A percentile compares a stretch with the other conserved stretches of the same genome.
Conservation (phyloP, 208 protist genomes). For the Trypanosoma brucei region DNA sequence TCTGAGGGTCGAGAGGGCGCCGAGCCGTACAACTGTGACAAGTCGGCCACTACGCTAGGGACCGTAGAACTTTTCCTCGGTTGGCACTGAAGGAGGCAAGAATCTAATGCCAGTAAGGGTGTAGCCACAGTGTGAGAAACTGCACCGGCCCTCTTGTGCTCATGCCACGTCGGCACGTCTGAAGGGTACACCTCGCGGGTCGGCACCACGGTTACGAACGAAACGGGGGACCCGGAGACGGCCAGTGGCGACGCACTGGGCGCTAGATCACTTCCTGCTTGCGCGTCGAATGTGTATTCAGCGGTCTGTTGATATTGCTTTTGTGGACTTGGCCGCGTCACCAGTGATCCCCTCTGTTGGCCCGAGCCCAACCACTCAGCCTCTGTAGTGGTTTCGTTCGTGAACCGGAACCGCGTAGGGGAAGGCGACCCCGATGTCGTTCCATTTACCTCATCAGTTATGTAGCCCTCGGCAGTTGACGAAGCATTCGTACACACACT, state of each 20-base stretch:
- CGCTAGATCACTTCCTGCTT: not conserved
- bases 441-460: not conserved
- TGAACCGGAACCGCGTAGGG: constrained; percentile 10
- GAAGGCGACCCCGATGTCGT: not conserved
- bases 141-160: not conserved
- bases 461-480: constrained; percentile 1
- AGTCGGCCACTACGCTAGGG: constrained; percentile 1
- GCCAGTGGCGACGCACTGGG: not conserved
- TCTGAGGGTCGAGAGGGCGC: not conserved
- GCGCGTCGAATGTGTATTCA: not conserved
- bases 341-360: not conserved
- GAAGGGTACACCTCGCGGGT: not conserved
- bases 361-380: not conserved
- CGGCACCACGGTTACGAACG: not conserved
- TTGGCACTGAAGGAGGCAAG: not conserved
- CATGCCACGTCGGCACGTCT: not conserved
- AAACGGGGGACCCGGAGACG: not conserved
- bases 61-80: not conserved
- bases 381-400: constrained; percentile 8
- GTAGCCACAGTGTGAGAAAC: not conserved
- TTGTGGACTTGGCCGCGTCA: not conserved
- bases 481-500: not conserved
- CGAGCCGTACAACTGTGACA: constrained; percentile 10
- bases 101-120: not conserved
- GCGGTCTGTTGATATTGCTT: not conserved